Conservation (phyloP, 192 early-diverging fungal genomes). For the Entomortierella chlamydospora region DNA sequence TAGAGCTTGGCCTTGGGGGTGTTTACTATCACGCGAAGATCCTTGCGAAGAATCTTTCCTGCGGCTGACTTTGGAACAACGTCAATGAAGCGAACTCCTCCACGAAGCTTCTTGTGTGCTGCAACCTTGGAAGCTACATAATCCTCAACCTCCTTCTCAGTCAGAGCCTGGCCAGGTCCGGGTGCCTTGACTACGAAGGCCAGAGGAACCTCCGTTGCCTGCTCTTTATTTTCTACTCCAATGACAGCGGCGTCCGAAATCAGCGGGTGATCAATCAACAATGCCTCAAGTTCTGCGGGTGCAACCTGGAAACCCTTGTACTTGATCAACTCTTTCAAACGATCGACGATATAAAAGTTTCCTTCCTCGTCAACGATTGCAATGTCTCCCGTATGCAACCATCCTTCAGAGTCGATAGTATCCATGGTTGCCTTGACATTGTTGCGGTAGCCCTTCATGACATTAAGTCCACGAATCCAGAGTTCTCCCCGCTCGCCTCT, state of each 20-base stretch:
- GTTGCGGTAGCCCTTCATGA: constrained; percentile 91
- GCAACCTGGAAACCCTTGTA: constrained; percentile 89
- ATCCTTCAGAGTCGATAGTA: constrained; percentile 81
- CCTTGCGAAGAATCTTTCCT: constrained; percentile 86
- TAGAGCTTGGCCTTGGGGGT: constrained; percentile 28
- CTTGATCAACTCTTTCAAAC: constrained; percentile 93
- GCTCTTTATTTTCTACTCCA: constrained; percentile 69
- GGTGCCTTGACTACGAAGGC: constrained; percentile 79
- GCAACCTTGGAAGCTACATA: constrained; percentile 75
- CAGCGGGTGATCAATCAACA: constrained; percentile 75
- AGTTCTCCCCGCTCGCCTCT: constrained; percentile 79
- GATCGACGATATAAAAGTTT: constrained; percentile 75
- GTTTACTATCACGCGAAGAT: constrained; percentile 61
- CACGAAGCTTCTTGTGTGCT: constrained; percentile 81
- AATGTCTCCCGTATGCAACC: constrained; percentile 88
- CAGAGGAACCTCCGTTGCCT: constrained; percentile 80
- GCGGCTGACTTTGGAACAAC: constrained; percentile 80
- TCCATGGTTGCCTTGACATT: constrained; percentile 78
- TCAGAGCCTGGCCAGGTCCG: constrained; percentile 44
- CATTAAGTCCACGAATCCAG: constrained; percentile 87
- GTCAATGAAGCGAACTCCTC: constrained; percentile 78
- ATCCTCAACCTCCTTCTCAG: constrained; percentile 58
- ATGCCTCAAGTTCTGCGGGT: constrained; percentile 87
- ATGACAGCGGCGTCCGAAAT: constrained; percentile 80
- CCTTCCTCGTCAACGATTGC: constrained; percentile 73